These are phyloP conservation scores for Phaffomyces thermotolerans DNA, from an alignment of 805 yeast species.

Conservation along the genomic window DNA sequence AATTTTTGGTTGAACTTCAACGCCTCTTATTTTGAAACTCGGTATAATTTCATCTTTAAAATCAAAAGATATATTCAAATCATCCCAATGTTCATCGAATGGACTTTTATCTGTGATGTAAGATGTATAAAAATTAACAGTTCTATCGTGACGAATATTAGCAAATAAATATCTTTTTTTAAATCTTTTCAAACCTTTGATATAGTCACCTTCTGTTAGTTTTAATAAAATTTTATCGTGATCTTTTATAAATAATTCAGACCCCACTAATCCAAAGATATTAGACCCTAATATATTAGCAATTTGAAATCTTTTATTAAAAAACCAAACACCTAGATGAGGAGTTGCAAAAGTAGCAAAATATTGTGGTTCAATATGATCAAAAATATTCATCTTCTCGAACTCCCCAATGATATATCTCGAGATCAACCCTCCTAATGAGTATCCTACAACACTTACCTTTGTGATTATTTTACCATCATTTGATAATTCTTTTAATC, in stretches of 20 bases:
- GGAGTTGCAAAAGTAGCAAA: constrained; percentile 76
- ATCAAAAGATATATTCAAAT: constrained; percentile 31
- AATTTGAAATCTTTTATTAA: constrained; percentile 28
- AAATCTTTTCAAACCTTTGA: constrained; percentile 50
- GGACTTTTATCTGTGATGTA: constrained; percentile 71
- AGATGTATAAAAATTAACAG: constrained; percentile 83
- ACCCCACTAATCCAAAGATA: constrained; percentile 61
- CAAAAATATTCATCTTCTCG: constrained; percentile 47
- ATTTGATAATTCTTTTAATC: constrained; percentile 29
- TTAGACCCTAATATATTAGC: constrained; percentile 48
- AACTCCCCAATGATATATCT: constrained; percentile 75
- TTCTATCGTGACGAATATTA: constrained; percentile 73
- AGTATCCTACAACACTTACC: constrained; percentile 79
- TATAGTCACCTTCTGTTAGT: constrained; percentile 34
- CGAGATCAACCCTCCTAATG: constrained; percentile 81
- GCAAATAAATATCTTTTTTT: constrained; percentile 55
- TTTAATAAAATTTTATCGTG: constrained; percentile 38
- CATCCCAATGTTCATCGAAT: constrained; percentile 50
- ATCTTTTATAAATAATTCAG: constrained; percentile 58
- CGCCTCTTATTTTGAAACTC: constrained; percentile 29
- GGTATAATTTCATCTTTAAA: constrained; percentile 25
- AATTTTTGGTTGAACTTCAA: constrained; percentile 37
- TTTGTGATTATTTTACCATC: constrained; percentile 31
- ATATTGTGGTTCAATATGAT: constrained; percentile 48
- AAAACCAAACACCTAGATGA: constrained; percentile 56